Conservation (phyloP, 495 filamentous ascomycete species). For the Chaetomidium leptoderma region DNA sequence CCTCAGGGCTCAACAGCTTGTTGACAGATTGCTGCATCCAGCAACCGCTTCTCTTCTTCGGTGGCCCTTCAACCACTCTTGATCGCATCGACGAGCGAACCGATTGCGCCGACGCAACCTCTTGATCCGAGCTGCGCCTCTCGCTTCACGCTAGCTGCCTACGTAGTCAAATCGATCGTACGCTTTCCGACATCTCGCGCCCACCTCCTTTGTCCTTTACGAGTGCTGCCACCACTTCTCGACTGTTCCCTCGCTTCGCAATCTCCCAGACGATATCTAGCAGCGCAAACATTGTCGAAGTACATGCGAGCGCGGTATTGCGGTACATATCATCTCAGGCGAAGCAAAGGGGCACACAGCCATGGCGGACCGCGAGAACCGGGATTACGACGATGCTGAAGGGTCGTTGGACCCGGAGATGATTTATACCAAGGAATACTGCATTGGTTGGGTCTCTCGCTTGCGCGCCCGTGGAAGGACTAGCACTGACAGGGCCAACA, state of each 20-base stretch:
- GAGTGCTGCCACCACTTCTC: background rate
- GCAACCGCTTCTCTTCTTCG: background rate
- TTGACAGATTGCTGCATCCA: too few relatives aligned
- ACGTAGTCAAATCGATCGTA: background rate
- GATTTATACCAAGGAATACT: constrained; percentile 88
- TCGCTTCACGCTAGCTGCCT: background rate
- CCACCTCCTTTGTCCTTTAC: background rate
- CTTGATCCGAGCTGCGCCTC: background rate
- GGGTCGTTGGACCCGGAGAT: constrained; percentile 70
- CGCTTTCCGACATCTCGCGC: background rate
- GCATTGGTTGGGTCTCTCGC: constrained; percentile 63
- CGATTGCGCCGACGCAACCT: background rate
- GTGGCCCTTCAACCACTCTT: background rate
- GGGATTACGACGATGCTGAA: constrained; percentile 40
- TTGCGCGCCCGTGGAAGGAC: background rate
- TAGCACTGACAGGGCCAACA: constrained; percentile 23
- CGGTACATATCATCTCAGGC: too few relatives aligned
- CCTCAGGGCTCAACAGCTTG: too few relatives aligned
- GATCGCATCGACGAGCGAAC: background rate
- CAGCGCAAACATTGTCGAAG: background rate
- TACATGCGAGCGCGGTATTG: background rate
- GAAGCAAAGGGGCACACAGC: too few relatives aligned
- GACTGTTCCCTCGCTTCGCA: background rate
- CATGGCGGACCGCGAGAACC: constrained; percentile 41
- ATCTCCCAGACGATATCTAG: background rate